Base-by-base conservation (phyloP, 305 asterid genomes). In the Fraxinus latifolia region DNA sequence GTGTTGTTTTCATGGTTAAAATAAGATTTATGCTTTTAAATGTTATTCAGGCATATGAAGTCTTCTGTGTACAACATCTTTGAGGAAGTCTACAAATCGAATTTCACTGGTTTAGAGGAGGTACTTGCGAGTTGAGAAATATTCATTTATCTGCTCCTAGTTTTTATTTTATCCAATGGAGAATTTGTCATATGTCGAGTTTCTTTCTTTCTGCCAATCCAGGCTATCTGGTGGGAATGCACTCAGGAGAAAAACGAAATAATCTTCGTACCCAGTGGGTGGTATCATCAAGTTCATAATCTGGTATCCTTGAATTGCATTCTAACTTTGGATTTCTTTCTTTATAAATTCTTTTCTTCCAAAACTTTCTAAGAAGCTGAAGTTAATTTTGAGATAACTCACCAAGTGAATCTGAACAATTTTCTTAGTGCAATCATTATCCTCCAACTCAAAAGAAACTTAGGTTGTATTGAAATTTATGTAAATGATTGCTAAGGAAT, bases 221-320 rank as follows among this genome's bases (percentile, higher is more conserved):
- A 95, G 97, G 93, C 99, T 33, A 76, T 89, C 77, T 96, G 99
- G 99, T 87, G 77, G 91, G 97, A 94, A 77, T 96, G 99, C 79
- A 91, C 89, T 86, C 99, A 96, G 85, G 97, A 92, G 84, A 84
- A 34, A 78, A 86, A 90, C 68, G 99, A 94, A 86, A 90, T 96
- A 77, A 96, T 96, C 81, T 96, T 96, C 42, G 99, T 96, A 55
- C 98, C 99, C 71, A 94, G 98, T 89, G 98, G 98, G 80, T 96
- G 98, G 99, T 96, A 91, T 83, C 99, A 96, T 86, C 99, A 96
- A 96, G 98, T 96, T 84, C 97, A 90, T 75, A 96, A 96, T 89
- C 84, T 90, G 98, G 99, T 95, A 95, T 39, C 21, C 50, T 60
- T 42, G 67, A 74, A 39, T 76, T 33, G 7, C 67, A 55, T 27